phyloP scores from a whole-genome alignment of 495 filamentous ascomycete genomes.

The Trichoderma gamsii region DNA sequence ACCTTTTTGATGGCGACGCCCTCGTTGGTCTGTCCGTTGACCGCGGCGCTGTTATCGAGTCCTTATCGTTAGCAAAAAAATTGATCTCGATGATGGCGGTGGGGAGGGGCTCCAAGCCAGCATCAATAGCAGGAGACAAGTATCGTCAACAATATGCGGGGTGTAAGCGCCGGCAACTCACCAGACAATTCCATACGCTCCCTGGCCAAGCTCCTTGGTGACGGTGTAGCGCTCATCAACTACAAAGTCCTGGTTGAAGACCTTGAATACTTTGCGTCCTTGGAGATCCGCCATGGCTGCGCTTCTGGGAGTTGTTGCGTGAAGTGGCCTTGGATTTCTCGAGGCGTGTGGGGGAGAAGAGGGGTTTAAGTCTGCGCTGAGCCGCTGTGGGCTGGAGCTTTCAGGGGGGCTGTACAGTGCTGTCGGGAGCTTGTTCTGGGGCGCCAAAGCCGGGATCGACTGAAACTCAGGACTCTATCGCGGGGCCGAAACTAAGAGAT shows the following conservation, averaged over 20 bases:
- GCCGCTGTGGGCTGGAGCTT: background rate
- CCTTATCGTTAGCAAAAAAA: constrained; percentile 19
- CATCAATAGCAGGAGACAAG: constrained; percentile 9
- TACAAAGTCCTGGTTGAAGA: constrained; percentile 99
- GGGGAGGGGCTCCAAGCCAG: background rate
- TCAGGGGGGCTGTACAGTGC: background rate
- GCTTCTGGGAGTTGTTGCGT: background rate
- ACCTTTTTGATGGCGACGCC: constrained; percentile 99
- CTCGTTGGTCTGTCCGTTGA: constrained; percentile 83
- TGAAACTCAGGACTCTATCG: background rate
- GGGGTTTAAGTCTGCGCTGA: constrained; percentile 9
- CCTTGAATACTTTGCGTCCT: constrained; percentile 96
- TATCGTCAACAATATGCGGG: background rate
- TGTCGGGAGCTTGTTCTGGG: background rate
- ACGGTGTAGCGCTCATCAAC: constrained; percentile 98
- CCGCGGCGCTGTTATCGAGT: constrained; percentile 63
- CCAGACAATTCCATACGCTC: constrained; percentile 98
- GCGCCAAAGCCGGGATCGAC: background rate
- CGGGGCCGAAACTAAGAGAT: background rate
- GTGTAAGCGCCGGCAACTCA: constrained; percentile 38
- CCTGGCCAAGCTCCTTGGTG: constrained; percentile 96
- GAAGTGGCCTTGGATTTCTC: constrained; percentile 4
- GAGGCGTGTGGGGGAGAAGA: constrained; percentile 1
- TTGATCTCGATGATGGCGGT: background rate
- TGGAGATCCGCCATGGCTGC: constrained; percentile 65